Base-by-base conservation (phyloP, 164 flowering plant genomes). In the Tetracentron sinense region DNA sequence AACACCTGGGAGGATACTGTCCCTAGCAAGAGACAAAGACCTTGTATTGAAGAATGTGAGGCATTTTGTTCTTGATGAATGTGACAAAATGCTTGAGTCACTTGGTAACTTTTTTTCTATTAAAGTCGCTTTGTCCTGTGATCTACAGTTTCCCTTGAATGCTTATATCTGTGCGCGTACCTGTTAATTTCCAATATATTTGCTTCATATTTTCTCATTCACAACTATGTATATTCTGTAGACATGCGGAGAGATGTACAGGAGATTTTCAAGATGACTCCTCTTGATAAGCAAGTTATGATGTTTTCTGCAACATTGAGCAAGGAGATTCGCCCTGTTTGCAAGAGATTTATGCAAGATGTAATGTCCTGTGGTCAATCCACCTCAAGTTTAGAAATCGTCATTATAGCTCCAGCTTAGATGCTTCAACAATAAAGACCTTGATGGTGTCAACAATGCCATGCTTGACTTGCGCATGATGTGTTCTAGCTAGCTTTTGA, bases 301-400 rank as follows among this genome's bases (percentile, higher is more conserved):
- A 38, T 38, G 44, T 38, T 38, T 38, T 38, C 44, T 38, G 44
- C 44, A 38, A 38, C 44, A 38, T 8, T 38, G 14, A 38, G 44
- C 44, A 38, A 38, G 44, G 44, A 38, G 44, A 38, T 38, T 10
- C 99, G 97, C 38, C 97, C 99, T 7, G 97, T 94, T 49, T 94
- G 99, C 96, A 89, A 94, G 82, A 94, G 81, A 65, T 94, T 94
- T 67, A 94, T 94, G 99, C 99, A 91, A 94, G 99, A 94, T 88
- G 99, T 94, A 94, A 91, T 89, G 80, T 84, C 75, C 78, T 72
- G 74, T 87, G 78, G 83, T 85, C 88, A 78, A 77, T 72, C 54
- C 69, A 73, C 47, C 74, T 83, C 74, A 62, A 76, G 69, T 74
- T 82, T 80, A 56, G 44, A 77, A 75, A 69, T 79, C 75, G 76